Percentiles rank a stretch among this genome's conserved stretches.
phyloP scores from a whole-genome alignment of 345 rosid genomes.

The Nephelium lappaceum region DNA sequence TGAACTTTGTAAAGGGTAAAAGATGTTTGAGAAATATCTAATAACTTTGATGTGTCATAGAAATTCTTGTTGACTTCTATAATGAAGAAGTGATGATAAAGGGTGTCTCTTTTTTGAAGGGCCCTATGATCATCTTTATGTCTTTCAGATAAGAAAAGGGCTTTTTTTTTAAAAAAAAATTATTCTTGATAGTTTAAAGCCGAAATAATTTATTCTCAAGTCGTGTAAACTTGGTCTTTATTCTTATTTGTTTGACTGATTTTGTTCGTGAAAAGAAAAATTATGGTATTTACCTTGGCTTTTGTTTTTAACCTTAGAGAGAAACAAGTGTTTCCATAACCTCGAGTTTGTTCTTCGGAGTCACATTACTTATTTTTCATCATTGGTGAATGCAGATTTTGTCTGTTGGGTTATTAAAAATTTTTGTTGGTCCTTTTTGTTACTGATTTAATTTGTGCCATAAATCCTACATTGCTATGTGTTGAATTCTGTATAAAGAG shows the following conservation, averaged over 20 bases:
- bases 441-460: background rate
- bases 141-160: background rate
- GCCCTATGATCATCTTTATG: background rate
- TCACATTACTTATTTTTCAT: background rate
- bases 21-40: background rate
- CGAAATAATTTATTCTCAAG: conserved; percentile 8
- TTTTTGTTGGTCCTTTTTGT: background rate
- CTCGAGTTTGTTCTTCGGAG: background rate
- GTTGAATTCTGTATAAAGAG: background rate
- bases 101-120: background rate
- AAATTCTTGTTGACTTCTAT: conserved; percentile 21
- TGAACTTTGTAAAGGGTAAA: background rate
- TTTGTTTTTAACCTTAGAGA: background rate
- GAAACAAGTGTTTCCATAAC: background rate
- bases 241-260: background rate
- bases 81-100: conserved; percentile 8
- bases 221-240: background rate
- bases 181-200: background rate
- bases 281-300: background rate
- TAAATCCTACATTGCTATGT: background rate
- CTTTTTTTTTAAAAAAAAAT: background rate
- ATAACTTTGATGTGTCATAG: background rate
- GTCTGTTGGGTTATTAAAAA: background rate
- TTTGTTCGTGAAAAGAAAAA: background rate
- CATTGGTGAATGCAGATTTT: background rate